These are phyloP conservation scores for Syncephalis fuscata DNA, from an alignment of 371 early-diverging fungal species.

Conservation along the genomic window DNA sequence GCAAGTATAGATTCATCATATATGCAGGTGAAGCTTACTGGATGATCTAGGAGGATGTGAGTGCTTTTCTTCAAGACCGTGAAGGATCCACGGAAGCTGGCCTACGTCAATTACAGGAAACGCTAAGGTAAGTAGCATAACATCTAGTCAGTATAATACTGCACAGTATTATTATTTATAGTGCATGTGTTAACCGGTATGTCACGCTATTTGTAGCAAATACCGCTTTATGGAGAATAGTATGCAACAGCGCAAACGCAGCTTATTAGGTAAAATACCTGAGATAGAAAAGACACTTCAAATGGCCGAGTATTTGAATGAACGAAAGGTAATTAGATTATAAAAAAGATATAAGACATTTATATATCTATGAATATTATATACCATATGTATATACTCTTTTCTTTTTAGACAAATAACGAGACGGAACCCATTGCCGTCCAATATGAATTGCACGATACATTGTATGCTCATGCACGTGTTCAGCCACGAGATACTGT, in stretches of 20 bases:
- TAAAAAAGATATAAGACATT: no score
- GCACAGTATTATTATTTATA: background rate
- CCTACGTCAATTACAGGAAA: conserved; percentile 81
- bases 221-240: conserved; percentile 94
- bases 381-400: background rate
- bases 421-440: conserved; percentile 59
- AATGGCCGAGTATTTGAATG: conserved; percentile 59
- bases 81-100: conserved; percentile 61
- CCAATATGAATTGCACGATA: conserved; percentile 86
- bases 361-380: background rate
- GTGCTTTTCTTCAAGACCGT: conserved; percentile 58
- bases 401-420: conserved; percentile 14
- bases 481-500: conserved; percentile 62
- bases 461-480: conserved; percentile 75
- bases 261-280: conserved; percentile 84
- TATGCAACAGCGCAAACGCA: conserved; percentile 59
- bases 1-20: conserved; percentile 38
- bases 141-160: no score
- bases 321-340: conserved; percentile 25
- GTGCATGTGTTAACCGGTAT: background rate
- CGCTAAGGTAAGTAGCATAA: conserved; percentile 71
- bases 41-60: conserved; percentile 62
- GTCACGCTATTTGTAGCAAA: conserved; percentile 36
- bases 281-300: conserved; percentile 87
- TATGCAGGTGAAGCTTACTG: no score